A percentile compares a stretch with the other conserved stretches of the same genome.
These are phyloP conservation scores for Apocynum venetum DNA, from an alignment of 257 asterid species.

Conservation along the genomic window DNA sequence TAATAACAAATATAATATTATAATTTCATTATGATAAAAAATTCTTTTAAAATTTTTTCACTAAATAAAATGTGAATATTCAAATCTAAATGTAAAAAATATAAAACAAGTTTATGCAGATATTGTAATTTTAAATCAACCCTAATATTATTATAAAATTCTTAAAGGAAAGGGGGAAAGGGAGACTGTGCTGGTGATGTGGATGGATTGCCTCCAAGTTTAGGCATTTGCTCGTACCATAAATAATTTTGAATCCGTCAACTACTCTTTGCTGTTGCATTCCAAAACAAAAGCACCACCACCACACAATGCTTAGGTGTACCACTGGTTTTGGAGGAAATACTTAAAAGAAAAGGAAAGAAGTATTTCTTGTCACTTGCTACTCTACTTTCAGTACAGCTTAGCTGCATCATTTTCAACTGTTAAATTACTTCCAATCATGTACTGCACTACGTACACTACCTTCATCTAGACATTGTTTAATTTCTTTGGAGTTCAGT, in stretches of 20 bases:
- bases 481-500: too few species aligned
- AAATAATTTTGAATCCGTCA: slow-evolving; percentile 15
- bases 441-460: background rate
- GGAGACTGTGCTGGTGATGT: slow-evolving; percentile 1
- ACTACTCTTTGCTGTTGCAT: slow-evolving; percentile 11
- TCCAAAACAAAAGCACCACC: background rate
- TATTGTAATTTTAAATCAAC: too few species aligned
- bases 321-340: slow-evolving; percentile 12
- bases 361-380: background rate
- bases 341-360: too few species aligned
- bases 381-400: background rate
- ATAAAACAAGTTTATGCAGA: too few species aligned
- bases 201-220: slow-evolving; percentile 4
- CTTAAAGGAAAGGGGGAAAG: too few species aligned
- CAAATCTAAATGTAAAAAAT: too few species aligned
- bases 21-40: too few species aligned
- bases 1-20: too few species aligned
- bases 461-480: background rate
- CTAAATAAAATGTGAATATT: too few species aligned
- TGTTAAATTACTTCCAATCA: background rate
- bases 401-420: background rate
- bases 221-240: background rate
- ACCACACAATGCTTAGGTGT: slow-evolving; percentile 26
- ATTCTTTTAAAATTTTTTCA: too few species aligned
- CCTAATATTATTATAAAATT: too few species aligned